Evolutionary conservation across 495 filamentous ascomycete genomes (phyloP), one percentile per base, ranked within the genome.

Genomic region (Tuber umbilicatum): DNA sequence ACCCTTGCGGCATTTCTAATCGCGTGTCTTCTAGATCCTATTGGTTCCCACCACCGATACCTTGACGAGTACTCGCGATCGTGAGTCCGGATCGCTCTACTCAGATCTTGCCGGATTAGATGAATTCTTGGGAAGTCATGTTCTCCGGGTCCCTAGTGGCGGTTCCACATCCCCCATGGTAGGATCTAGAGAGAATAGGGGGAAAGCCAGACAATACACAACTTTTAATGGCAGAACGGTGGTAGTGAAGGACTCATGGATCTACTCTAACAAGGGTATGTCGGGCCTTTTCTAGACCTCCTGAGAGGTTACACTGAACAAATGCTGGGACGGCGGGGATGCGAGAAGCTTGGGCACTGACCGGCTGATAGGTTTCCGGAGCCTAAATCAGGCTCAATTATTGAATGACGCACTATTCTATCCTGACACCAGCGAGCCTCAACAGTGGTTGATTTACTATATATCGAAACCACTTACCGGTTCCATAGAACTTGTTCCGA

Each of bases 61-160:
- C 74, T 88, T 99, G 78, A 89, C 93, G 82, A 91, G 90, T 81
- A 91, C 91, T 81, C 92, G 92, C 87, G 96, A 99, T 83, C 88
- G 91, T 81, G 96, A 98, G 84, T 91, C 91, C 73, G 90, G 91
- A 80, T 85, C 89, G 74, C 85, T 88, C 73, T 92, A 94, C 84
- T 85, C 89, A 78, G 94, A 97, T 78, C 88, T 97, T 74, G 90
- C 93, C 80, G 87, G 87, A 73, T 92, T 90, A 60, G 96, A 99
- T 77, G 96, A 99, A 77, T 98, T 99, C 83, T 87, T 98, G 68
- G 94, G 90, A 50, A 97, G 94, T 86, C 96, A 99, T 92, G 93
- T 97, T 70, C 86, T 99, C 79, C 92, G 95, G 77, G 89, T 97
- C 75, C 90, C 92, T 38, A 85, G 86, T 27, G 86, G 87, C 73